Percentiles rank a stretch among this genome's conserved stretches.
Conservation (phyloP, 768 basidiomycete species). For the Leccinellum luteum region DNA sequence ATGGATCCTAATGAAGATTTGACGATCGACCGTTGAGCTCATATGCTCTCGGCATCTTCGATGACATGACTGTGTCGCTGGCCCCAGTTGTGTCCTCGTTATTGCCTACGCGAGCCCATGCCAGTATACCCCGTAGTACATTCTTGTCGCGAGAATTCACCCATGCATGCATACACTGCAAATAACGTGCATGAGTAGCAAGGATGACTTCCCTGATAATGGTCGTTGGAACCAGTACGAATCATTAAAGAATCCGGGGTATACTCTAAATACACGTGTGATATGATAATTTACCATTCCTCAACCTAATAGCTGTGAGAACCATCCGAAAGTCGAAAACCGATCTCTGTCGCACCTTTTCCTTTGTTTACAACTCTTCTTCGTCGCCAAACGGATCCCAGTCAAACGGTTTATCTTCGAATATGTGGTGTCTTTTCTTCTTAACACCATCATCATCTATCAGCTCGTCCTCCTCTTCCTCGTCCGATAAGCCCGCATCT, state of each 20-base stretch:
- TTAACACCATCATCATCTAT: background rate
- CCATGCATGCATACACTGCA: too few species aligned
- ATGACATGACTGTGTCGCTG: too few species aligned
- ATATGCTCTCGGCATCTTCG: too few species aligned
- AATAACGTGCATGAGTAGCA: too few species aligned
- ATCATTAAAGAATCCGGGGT: background rate
- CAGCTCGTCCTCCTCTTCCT: constrained; percentile 24
- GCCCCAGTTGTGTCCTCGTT: too few species aligned
- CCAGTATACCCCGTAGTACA: too few species aligned
- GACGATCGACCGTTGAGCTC: too few species aligned
- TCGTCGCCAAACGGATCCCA: constrained; percentile 33
- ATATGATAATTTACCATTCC: constrained; percentile 5
- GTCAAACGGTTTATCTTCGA: constrained; percentile 29
- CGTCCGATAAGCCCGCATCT: constrained; percentile 20
- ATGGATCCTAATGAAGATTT: too few species aligned
- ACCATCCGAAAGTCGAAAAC: background rate
- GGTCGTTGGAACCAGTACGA: background rate
- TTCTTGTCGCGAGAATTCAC: background rate
- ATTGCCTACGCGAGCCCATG: too few species aligned
- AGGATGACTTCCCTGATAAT: too few species aligned
- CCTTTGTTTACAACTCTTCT: constrained; percentile 15
- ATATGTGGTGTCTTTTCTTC: constrained; percentile 20
- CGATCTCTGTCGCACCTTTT: background rate
- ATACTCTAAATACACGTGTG: constrained; percentile 6
- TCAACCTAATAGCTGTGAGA: background rate